phyloP scores from a whole-genome alignment of 805 yeast species.

The Blastobotrys muscicola region DNA sequence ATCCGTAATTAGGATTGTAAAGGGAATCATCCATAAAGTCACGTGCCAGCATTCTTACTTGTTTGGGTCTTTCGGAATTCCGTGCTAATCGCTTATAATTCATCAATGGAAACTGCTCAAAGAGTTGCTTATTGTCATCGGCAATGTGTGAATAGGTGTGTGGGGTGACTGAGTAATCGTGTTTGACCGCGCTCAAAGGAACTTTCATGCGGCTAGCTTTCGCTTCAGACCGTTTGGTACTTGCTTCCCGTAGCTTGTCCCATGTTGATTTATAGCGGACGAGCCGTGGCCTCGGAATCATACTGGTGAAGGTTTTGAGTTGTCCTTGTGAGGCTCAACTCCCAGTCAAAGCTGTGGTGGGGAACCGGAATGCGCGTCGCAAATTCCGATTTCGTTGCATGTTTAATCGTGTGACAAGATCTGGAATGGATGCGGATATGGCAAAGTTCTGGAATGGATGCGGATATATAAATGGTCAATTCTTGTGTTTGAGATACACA shows the following conservation, averaged over 20 bases:
- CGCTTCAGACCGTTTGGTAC: not conserved
- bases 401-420: too few species aligned
- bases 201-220: not conserved
- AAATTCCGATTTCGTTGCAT: too few species aligned
- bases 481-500: too few species aligned
- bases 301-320: too few species aligned
- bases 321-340: too few species aligned
- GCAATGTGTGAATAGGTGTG: constrained; percentile 27
- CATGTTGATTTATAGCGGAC: constrained; percentile 7
- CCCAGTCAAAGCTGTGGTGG: too few species aligned
- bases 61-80: constrained; percentile 41
- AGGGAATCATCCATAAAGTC: constrained; percentile 81
- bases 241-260: constrained; percentile 7
- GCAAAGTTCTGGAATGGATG: too few species aligned
- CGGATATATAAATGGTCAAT: too few species aligned
- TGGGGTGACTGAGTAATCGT: constrained; percentile 28
- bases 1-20: constrained; percentile 76
- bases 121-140: constrained; percentile 29
- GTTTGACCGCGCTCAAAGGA: constrained; percentile 9
- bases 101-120: constrained; percentile 37
- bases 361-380: too few species aligned
- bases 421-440: too few species aligned
- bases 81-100: constrained; percentile 29
- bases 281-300: not conserved
- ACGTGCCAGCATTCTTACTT: constrained; percentile 59